A percentile compares a stretch with the other conserved stretches of the same genome.
These are phyloP conservation scores for Verticillium zaregamsianum DNA, from an alignment of 2,329 filamentous ascomycete species.

Conservation along the genomic window DNA sequence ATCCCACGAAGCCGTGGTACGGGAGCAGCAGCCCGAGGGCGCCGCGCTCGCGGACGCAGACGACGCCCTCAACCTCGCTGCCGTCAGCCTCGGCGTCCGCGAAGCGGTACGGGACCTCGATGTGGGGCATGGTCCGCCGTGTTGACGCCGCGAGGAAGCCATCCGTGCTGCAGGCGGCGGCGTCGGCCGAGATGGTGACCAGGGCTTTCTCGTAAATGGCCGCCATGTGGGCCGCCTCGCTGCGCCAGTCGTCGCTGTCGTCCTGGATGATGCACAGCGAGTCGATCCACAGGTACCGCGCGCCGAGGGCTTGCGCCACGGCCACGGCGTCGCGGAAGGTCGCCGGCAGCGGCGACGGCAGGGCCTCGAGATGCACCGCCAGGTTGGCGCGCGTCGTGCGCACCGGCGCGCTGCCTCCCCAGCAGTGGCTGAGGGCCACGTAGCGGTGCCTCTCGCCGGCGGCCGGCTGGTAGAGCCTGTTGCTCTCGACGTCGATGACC, in stretches of 20 bases:
- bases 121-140: not conserved
- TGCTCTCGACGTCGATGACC: not conserved
- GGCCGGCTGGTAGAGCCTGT: slow-evolving; percentile 7
- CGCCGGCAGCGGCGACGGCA: slow-evolving; percentile 7
- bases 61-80: rapidly evolving
- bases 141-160: not conserved
- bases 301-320: slow-evolving; percentile 15
- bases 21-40: not conserved
- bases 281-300: slow-evolving; percentile 27
- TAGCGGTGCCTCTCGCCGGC: slow-evolving; percentile 16
- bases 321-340: slow-evolving; percentile 23
- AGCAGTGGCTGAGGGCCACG: slow-evolving; percentile 12
- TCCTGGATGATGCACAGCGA: slow-evolving; percentile 27
- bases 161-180: not conserved
- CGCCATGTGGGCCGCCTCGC: slow-evolving; percentile 13
- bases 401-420: slow-evolving; percentile 3
- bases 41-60: not conserved
- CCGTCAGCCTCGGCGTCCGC: not conserved
- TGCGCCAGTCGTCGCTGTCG: slow-evolving; percentile 10
- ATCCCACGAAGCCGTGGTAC: not conserved
- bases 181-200: slow-evolving; percentile 6
- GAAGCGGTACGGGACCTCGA: not conserved
- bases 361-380: not conserved
- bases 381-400: not conserved
- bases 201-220: slow-evolving; percentile 11